phyloP scores from a whole-genome alignment of 768 basidiomycete genomes.

The Leucocoprinus birnbaumii region DNA sequence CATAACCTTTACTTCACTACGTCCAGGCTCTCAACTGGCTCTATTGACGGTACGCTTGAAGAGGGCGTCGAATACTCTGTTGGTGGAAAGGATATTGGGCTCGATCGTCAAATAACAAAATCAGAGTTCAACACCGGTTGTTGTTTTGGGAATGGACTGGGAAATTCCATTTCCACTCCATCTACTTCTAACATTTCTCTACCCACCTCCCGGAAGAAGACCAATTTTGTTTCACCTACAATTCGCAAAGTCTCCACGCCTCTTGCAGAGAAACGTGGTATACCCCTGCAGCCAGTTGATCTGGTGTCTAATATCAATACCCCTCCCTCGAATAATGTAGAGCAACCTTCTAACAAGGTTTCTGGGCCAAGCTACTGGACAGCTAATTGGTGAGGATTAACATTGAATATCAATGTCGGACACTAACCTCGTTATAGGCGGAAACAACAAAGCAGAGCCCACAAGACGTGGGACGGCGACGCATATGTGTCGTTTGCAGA shows the following conservation, averaged over 20 bases:
- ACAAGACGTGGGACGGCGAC: slow-evolving; percentile 87
- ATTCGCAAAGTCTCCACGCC: not conserved
- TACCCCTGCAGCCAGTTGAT: slow-evolving; percentile 8
- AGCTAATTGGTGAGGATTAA: slow-evolving; percentile 56
- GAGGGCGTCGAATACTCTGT: slow-evolving; percentile 35
- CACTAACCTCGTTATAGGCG: slow-evolving; percentile 45
- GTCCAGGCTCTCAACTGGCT: slow-evolving; percentile 51
- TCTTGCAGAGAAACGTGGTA: not conserved
- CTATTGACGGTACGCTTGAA: slow-evolving; percentile 35
- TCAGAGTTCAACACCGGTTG: slow-evolving; percentile 61
- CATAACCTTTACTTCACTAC: not conserved
- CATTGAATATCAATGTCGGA: not conserved
- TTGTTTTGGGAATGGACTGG: slow-evolving; percentile 47
- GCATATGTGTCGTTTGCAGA: slow-evolving; percentile 53
- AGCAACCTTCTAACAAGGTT: slow-evolving; percentile 21
- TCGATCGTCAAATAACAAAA: slow-evolving; percentile 55
- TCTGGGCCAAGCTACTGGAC: slow-evolving; percentile 45
- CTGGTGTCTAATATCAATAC: slow-evolving; percentile 5
- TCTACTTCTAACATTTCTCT: slow-evolving; percentile 18
- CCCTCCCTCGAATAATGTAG: slow-evolving; percentile 7
- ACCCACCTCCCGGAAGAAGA: slow-evolving; percentile 15
- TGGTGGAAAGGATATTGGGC: slow-evolving; percentile 60
- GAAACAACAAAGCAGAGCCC: slow-evolving; percentile 68
- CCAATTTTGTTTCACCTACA: slow-evolving; percentile 26
- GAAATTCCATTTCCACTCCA: slow-evolving; percentile 3